Evolutionary conservation across 108 stramenopile species (phyloP).

Genomic region (Cyclotella kingstonii): DNA sequence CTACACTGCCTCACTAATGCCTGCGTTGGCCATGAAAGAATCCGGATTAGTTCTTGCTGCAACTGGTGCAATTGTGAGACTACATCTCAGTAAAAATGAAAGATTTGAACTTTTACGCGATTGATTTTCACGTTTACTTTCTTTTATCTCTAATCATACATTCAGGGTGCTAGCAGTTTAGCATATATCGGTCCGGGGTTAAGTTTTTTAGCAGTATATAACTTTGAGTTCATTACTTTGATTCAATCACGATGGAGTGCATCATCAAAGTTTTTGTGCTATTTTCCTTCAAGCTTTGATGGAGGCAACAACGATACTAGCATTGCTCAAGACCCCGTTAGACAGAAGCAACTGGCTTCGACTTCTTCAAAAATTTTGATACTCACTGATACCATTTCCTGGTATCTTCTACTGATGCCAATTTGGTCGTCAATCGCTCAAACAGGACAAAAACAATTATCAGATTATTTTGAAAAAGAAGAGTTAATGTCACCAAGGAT

Average conservation of each 20-base stretch:
- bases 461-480: slow-evolving; percentile 45
- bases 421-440: slow-evolving; percentile 64
- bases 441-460: slow-evolving; percentile 48
- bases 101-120: not conserved
- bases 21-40: slow-evolving; percentile 24
- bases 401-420: slow-evolving; percentile 44
- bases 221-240: slow-evolving; percentile 18
- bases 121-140: not conserved
- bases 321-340: not conserved
- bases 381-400: not conserved
- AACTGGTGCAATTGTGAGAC: slow-evolving; percentile 39
- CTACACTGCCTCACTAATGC: slow-evolving; percentile 35
- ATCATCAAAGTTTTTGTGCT: slow-evolving; percentile 11
- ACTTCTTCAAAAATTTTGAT: not conserved
- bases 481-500: slow-evolving; percentile 55
- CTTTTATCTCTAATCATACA: not conserved
- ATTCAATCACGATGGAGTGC: slow-evolving; percentile 21
- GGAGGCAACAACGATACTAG: too few species aligned
- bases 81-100: not conserved
- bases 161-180: slow-evolving; percentile 9
- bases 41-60: slow-evolving; percentile 37
- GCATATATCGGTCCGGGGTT: slow-evolving; percentile 45
- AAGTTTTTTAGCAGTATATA: slow-evolving; percentile 34
- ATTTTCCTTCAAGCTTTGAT: slow-evolving; percentile 4
- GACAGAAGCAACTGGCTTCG: not conserved